Evolutionary conservation across 1,139 yeast genomes (phyloP), one percentile per base, ranked within the genome.

Genomic region (Yamadazyma pseudoaaseri): DNA sequence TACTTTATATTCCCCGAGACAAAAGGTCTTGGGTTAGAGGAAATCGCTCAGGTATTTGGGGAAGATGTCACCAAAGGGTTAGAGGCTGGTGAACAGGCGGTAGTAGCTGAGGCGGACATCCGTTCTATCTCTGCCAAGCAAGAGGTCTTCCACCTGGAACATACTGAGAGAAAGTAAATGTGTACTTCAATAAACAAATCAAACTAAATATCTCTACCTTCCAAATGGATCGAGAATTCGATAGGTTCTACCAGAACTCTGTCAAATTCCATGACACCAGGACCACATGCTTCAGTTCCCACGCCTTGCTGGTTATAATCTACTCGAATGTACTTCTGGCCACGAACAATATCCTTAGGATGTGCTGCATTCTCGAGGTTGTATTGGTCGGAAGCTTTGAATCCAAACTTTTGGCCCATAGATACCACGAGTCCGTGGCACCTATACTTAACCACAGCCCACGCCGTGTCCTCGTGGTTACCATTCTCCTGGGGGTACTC

Each of bases 401-500:
- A 48, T 26, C 41, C 45, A 36, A 42, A 47, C 7, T 26, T 29
- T n/a, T 26, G 28, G n/a, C 33, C 29, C 8, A n/a, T 4, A 5
- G 15, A 16, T 3, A 27, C 22, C 13, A 16, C 12, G 15, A 27
- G 17, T 5, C 8, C 8, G 12, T 15, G 9, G 3, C 14, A 16
- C 15, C 32, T 27, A 11, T 26, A 16, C 7, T 39, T 26, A 10
- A 36, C 36, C 16, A 24, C 13, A 8, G 30, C 31, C 64, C 63
- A 58, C 11, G 51, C 42, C 8, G 61, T 58, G 28, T 54, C 62
- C 25, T 48, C 47, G 26, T 59, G 56, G 41, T 61, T 61, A 5
- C 66, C 65, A 36, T 58, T 57, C 26, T 60, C 67, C 41, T 61
- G 67, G 2, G 67, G 67, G 18, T 48, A 59, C 13, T 62, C 66